Base-by-base conservation (phyloP, 768 basidiomycete genomes). In the Polyporus arcularius region DNA sequence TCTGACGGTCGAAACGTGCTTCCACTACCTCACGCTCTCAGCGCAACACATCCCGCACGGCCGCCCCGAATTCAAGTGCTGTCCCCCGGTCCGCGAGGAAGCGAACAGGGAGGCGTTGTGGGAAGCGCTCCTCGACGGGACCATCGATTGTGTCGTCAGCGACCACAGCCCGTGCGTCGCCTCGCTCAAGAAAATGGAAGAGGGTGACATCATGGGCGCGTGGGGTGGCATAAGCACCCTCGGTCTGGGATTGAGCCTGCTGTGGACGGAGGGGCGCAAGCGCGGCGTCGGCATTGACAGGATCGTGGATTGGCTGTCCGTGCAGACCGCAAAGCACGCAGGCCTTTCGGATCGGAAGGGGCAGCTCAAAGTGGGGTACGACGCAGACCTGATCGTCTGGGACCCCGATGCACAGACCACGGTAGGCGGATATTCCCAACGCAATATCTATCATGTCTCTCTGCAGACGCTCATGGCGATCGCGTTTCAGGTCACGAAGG, bases 141-240 rank as follows among this genome's bases (percentile, higher is more conserved):
- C 86, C 43, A 94, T 99, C 66, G 93, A 97, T 74, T 95, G 83
- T 69, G 87, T 98, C 55, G 95, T 98, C 7, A 96, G 94, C 55
- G 96, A 99, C 75, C 96, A 99, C 71, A 95, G 92, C 64, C 96
- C 96, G 15, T 98, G 96, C 73, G 80, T 90, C 12, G 76, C 84
- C 26, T 85, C 87, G 66, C 77, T 99, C 60, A 99, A 98, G 78
- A 83, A 82, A 61, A 72, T 87, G 39, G 87, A 88, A 31, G 81
- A 83, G 45, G 92, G 94, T 1, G 83, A 95, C 68, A 80, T 98
- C 62, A 91, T 97, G 88, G 73, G 77, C 21, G 92, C 96, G 0
- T 98, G 96, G 96, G 96, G 96, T 43, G 96, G 96, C 0, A 92
- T 99, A 64, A 90, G 89, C 62, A 88, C 92, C 4, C 81, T 99